Conservation (phyloP, 1,284 basidiomycete species). For the Ceratobasidium sp. region DNA sequence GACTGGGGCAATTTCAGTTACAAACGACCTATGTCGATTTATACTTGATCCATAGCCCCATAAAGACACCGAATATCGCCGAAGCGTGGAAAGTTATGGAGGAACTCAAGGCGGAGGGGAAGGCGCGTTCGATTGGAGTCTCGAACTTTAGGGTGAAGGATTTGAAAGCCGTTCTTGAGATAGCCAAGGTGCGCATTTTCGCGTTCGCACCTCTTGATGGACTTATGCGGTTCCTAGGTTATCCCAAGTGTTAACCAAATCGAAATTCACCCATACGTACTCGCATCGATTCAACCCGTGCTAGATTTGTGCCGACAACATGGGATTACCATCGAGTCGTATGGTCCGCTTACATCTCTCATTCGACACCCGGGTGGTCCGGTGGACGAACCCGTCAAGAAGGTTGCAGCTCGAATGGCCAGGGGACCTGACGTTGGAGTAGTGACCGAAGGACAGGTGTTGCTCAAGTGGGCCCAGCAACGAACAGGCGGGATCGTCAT, state of each 20-base stretch:
- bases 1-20: neutral
- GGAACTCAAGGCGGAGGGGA: conserved; percentile 49
- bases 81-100: conserved; percentile 52
- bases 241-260: conserved; percentile 80
- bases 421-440: conserved; percentile 46
- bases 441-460: conserved; percentile 61
- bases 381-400: conserved; percentile 58
- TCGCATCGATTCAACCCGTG: conserved; percentile 56
- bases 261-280: conserved; percentile 82
- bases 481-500: conserved; percentile 31
- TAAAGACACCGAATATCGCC: conserved; percentile 39
- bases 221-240: conserved; percentile 55
- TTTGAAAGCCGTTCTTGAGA: conserved; percentile 65
- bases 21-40: conserved; percentile 48
- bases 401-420: conserved; percentile 58
- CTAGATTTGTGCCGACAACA: conserved; percentile 62
- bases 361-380: conserved; percentile 62
- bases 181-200: conserved; percentile 49
- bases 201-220: conserved; percentile 47
- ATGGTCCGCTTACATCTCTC: conserved; percentile 58
- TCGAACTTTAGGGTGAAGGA: conserved; percentile 79
- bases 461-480: conserved; percentile 61
- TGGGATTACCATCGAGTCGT: conserved; percentile 71
- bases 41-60: conserved; percentile 53
- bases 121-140: conserved; percentile 69